Evolutionary conservation across 441 rosid genomes (phyloP).

Genomic region (Manihot esculenta): DNA sequence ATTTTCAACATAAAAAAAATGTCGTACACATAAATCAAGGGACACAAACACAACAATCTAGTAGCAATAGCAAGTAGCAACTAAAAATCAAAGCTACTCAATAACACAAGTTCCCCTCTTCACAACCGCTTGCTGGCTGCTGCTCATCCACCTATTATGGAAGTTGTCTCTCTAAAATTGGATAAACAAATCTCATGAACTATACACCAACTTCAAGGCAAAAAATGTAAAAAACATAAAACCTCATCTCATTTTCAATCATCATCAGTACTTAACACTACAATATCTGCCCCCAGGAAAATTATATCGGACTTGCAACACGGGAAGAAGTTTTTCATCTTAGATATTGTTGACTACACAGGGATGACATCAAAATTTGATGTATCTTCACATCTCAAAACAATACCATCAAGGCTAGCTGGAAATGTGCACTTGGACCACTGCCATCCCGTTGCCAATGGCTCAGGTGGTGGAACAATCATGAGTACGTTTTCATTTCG

Average conservation of each 20-base stretch:
- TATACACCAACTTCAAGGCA: conserved; percentile 9
- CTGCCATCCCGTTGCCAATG: conserved; percentile 77
- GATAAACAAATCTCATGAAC: neutral
- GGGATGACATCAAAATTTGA: conserved; percentile 81
- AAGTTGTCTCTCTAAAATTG: neutral
- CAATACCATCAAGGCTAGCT: conserved; percentile 70
- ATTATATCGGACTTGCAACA: neutral
- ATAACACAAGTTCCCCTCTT: too few species aligned
- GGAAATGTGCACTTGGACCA: conserved; percentile 78
- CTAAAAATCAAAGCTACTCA: conserved; percentile 1
- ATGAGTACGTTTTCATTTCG: conserved; percentile 81
- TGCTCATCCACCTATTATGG: neutral
- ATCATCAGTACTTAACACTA: conserved; percentile 16
- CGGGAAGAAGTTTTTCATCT: neutral
- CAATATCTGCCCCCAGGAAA: conserved; percentile 14
- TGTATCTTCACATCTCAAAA: conserved; percentile 85
- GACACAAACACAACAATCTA: too few species aligned
- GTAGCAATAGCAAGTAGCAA: neutral
- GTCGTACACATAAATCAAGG: neutral
- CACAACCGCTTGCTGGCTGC: neutral
- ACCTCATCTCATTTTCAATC: conserved; percentile 11
- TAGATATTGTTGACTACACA: conserved; percentile 33
- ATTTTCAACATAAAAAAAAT: too few species aligned
- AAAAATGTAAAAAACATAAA: neutral
- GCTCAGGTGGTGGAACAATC: conserved; percentile 77